Conservation (phyloP, 2,329 filamentous ascomycete genomes). For the Bipolaris victoriae region DNA sequence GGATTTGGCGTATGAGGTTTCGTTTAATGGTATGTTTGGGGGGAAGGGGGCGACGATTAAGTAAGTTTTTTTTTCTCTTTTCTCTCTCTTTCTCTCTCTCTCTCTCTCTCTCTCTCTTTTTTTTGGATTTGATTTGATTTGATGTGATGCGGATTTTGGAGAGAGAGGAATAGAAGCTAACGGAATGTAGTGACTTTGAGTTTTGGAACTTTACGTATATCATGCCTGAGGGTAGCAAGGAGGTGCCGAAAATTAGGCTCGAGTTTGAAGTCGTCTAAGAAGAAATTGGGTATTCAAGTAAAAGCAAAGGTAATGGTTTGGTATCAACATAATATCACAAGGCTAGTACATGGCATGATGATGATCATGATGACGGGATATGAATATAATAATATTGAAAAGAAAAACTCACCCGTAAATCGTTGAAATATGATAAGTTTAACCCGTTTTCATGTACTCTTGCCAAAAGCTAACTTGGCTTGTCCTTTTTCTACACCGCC, state of each 20-base stretch:
- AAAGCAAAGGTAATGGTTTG: neutral
- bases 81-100: no score
- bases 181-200: conserved; percentile 42
- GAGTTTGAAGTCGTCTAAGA: conserved; percentile 24
- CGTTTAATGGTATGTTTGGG: conserved; percentile 54
- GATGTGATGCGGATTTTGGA: neutral
- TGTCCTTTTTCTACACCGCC: conserved; percentile 52
- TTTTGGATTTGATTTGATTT: no score
- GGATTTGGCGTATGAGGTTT: conserved; percentile 49
- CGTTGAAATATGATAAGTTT: neutral
- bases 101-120: no score
- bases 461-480: conserved; percentile 53
- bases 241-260: conserved; percentile 34
- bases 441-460: conserved; percentile 13
- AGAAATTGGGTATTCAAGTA: no score
- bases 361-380: neutral
- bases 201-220: conserved; percentile 54
- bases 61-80: neutral
- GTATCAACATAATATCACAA: no score
- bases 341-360: no score
- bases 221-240: conserved; percentile 37
- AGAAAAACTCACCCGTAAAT: neutral
- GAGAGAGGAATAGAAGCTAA: neutral
- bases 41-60: conserved; percentile 48
- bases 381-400: neutral